These are phyloP conservation scores for Parafenestella ontariensis DNA, from an alignment of 2,329 filamentous ascomycete species.

Conservation along the genomic window DNA sequence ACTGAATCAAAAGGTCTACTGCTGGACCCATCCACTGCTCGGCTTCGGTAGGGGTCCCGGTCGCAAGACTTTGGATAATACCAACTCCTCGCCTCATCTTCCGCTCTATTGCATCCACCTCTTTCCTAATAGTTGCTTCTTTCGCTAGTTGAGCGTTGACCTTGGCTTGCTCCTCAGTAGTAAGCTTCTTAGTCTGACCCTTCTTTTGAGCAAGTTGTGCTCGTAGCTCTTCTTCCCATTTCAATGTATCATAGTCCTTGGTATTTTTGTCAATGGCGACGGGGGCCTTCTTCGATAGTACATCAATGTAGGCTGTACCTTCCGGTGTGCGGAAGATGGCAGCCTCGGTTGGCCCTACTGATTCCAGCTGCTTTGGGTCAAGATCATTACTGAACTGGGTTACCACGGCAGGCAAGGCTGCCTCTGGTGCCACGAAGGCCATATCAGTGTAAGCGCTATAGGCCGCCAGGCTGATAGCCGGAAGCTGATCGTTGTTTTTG, in stretches of 20 bases:
- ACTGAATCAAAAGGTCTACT: constrained; percentile 73
- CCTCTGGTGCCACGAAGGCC: constrained; percentile 88
- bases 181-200: constrained; percentile 88
- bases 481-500: constrained; percentile 30
- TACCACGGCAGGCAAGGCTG: constrained; percentile 78
- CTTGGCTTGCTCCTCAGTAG: constrained; percentile 85
- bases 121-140: constrained; percentile 77
- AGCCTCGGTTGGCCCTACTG: constrained; percentile 84
- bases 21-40: constrained; percentile 87
- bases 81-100: constrained; percentile 83
- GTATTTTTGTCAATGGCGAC: constrained; percentile 82
- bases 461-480: constrained; percentile 69
- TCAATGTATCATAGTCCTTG: constrained; percentile 94
- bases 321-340: constrained; percentile 92
- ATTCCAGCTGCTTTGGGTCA: constrained; percentile 70
- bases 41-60: constrained; percentile 87
- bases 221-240: constrained; percentile 95
- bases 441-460: constrained; percentile 88
- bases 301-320: constrained; percentile 87
- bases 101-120: constrained; percentile 73
- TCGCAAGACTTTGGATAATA: constrained; percentile 81
- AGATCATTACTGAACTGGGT: constrained; percentile 77
- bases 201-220: constrained; percentile 91
- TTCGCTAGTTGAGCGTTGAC: constrained; percentile 90
- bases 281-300: constrained; percentile 81